A percentile compares a stretch with the other conserved stretches of the same genome.
phyloP scores from a whole-genome alignment of 2,329 filamentous ascomycete genomes.

The Penicillium sp. region DNA sequence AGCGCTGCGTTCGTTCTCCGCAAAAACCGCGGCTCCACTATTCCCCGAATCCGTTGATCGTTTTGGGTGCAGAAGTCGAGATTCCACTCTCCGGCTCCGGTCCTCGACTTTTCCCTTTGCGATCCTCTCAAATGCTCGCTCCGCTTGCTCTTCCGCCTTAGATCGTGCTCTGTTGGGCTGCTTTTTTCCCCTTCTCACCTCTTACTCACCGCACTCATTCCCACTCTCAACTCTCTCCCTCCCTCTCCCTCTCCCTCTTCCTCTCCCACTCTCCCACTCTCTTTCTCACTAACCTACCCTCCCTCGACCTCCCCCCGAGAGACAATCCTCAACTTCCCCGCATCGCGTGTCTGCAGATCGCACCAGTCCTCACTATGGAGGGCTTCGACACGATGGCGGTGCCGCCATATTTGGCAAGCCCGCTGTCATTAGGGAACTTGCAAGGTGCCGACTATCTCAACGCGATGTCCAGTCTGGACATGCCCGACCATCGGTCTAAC shows the following conservation, averaged over 20 bases:
- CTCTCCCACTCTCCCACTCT: slow-evolving; percentile 1
- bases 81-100: slow-evolving; percentile 29
- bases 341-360: slow-evolving; percentile 10
- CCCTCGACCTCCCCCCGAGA: background rate
- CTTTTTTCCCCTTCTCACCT: background rate
- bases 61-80: slow-evolving; percentile 22
- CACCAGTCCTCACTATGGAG: slow-evolving; percentile 46
- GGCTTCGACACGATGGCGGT: slow-evolving; percentile 63
- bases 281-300: background rate
- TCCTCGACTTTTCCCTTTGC: background rate
- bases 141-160: slow-evolving; percentile 11
- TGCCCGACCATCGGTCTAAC: slow-evolving; percentile 60
- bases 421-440: slow-evolving; percentile 57
- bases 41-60: slow-evolving; percentile 30
- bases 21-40: slow-evolving; percentile 31
- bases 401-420: slow-evolving; percentile 60
- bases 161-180: slow-evolving; percentile 8
- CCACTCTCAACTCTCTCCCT: slow-evolving; percentile 3
- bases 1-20: slow-evolving; percentile 27
- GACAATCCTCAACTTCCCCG: slow-evolving; percentile 5
- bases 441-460: slow-evolving; percentile 50
- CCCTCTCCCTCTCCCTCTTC: slow-evolving; percentile 1
- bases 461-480: slow-evolving; percentile 55
- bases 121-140: slow-evolving; percentile 9
- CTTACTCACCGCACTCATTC: background rate